phyloP scores from a whole-genome alignment of 208 protist species.

The Crithidia expoeki region DNA sequence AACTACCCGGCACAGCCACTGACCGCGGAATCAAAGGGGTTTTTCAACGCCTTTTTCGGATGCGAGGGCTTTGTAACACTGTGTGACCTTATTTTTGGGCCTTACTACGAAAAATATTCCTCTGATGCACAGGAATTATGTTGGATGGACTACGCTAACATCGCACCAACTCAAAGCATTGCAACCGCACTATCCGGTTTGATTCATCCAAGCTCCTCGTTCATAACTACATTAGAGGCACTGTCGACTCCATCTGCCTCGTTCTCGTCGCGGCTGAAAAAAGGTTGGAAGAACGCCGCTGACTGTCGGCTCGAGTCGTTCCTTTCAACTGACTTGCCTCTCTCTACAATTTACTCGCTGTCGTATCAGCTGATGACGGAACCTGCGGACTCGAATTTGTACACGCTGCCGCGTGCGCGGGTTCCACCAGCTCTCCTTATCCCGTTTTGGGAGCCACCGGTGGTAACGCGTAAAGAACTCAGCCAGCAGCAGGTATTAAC shows the following conservation, averaged over 20 bases:
- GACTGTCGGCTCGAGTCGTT: slow-evolving; percentile 10
- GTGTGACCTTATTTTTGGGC: slow-evolving; percentile 75
- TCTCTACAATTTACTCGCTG: slow-evolving; percentile 55
- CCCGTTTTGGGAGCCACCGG: slow-evolving; percentile 82
- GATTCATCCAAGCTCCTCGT: slow-evolving; percentile 62
- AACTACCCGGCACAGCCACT: slow-evolving; percentile 52
- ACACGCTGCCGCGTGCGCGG: slow-evolving; percentile 46
- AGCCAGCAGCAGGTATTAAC: slow-evolving; percentile 61
- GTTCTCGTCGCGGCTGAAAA: slow-evolving; percentile 54
- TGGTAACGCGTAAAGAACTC: slow-evolving; percentile 72
- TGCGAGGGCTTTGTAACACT: slow-evolving; percentile 59
- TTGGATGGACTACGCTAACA: slow-evolving; percentile 85
- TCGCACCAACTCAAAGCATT: slow-evolving; percentile 53
- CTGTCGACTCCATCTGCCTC: slow-evolving; percentile 57
- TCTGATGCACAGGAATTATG: slow-evolving; percentile 33
- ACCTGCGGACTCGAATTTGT: slow-evolving; percentile 51
- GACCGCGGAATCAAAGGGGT: slow-evolving; percentile 54
- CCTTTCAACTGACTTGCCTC: slow-evolving; percentile 60
- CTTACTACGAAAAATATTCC: slow-evolving; percentile 25
- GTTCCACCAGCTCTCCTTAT: slow-evolving; percentile 67
- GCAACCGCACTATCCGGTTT: slow-evolving; percentile 62
- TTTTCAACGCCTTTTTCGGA: slow-evolving; percentile 74
- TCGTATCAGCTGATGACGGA: slow-evolving; percentile 71
- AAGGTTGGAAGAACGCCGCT: slow-evolving; percentile 52
- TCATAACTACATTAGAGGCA: slow-evolving; percentile 69